phyloP scores from a whole-genome alignment of 2,329 filamentous ascomycete species.

The Trichophaea hybrida region DNA sequence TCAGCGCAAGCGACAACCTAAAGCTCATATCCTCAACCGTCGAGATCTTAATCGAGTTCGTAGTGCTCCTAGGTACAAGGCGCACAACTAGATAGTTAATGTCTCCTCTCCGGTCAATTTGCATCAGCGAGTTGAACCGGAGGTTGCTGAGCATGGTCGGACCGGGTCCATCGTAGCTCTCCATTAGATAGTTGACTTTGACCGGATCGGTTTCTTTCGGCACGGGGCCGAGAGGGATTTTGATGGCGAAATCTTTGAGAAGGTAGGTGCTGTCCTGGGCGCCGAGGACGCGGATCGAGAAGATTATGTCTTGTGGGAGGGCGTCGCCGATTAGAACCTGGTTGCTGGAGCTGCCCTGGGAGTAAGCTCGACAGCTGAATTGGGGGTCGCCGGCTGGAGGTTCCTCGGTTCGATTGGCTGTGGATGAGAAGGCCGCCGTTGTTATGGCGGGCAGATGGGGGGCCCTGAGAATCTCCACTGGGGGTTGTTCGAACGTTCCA shows the following conservation, averaged over 20 bases:
- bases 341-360: not conserved
- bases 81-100: constrained; percentile 11
- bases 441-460: not conserved
- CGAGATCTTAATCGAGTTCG: not conserved
- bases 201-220: too few species aligned
- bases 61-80: constrained; percentile 15
- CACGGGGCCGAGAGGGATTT: too few species aligned
- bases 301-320: constrained; percentile 17
- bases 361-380: constrained; percentile 1
- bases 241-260: not conserved
- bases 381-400: not conserved
- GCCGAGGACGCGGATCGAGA: constrained; percentile 12
- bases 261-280: constrained; percentile 7
- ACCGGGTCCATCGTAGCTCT: constrained; percentile 18
- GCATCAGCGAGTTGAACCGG: constrained; percentile 21
- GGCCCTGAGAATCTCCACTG: too few species aligned
- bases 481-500: not conserved
- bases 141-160: constrained; percentile 23
- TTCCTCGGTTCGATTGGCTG: too few species aligned
- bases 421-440: not conserved
- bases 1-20: too few species aligned
- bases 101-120: not conserved
- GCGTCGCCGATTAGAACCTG: not conserved
- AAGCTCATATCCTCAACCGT: constrained; percentile 13
- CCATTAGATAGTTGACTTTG: constrained; percentile 6